Base-by-base conservation (phyloP, 2,329 filamentous ascomycete species). In the Phaeosphaeria sp. region DNA sequence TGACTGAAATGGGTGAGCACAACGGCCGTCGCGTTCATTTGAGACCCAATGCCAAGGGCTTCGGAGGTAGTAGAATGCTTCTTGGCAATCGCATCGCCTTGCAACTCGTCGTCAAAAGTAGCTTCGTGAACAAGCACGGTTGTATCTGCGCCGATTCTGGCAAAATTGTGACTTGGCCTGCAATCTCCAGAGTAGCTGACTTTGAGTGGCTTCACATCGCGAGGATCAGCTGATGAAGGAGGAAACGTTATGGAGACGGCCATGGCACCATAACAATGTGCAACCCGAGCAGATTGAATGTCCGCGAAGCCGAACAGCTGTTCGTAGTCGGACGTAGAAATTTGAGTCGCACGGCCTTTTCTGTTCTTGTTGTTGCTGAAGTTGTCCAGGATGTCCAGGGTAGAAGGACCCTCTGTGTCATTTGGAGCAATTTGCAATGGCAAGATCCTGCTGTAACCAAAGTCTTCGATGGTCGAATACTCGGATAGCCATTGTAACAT, bases 1-100 rank as follows among this genome's bases (percentile, higher is more conserved):
- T 99, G 95, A 54, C 89, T 93, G 78, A 99, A 99, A 76, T 99
- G 95, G 7, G 95, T 99, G 49, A 99, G 83, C 54, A 99, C 80
- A 17, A 95, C 89, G 17, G 91, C 84, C 63, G 89, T 86, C 0
- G 93, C 95, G 25, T 85, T 78, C 95, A 99, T 99, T 46, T 82
- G 79, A 13, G 85, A 83, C 1, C 90, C 94, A 2, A 98, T 85
- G 46, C 82, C 83, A 3, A 99, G 84, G 0, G 95, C 95, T 79
- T 99, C 95, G 15, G 85, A 85, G 60, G 93, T 91, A 9, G 95
- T 99, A 41, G 86, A 91, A 80, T 99, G 95, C 72, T 90, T 93
- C 85, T 99, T 99, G 51, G 90, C 91, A 25, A 84, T 73, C 3
- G 95, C 95, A 69, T 97, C 93, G 17, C 84, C 86, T 41, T 78